These are phyloP conservation scores for Torrubiellomyces zombiae DNA, from an alignment of 2,329 filamentous ascomycete genomes.

Conservation along the genomic window DNA sequence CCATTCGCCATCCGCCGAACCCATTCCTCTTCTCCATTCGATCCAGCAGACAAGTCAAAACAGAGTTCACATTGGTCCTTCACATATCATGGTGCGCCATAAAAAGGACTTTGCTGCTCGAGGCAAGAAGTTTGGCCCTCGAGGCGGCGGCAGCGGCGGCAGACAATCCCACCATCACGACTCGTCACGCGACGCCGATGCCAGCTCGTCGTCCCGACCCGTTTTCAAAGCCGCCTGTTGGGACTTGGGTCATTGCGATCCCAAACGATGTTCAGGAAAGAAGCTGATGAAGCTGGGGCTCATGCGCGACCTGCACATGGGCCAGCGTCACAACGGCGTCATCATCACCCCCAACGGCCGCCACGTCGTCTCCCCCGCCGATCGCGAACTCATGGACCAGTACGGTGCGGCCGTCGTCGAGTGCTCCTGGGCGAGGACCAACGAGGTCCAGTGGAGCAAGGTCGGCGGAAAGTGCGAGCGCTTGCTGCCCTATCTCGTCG, in stretches of 20 bases:
- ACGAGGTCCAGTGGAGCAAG: slow-evolving; percentile 77
- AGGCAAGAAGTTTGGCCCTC: slow-evolving; percentile 52
- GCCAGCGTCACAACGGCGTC: slow-evolving; percentile 81
- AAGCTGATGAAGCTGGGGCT: slow-evolving; percentile 79
- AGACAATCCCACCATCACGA: slow-evolving; percentile 30
- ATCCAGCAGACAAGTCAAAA: background rate
- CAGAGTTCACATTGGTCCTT: too few species aligned
- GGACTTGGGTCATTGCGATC: slow-evolving; percentile 95
- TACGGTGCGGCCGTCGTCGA: slow-evolving; percentile 92
- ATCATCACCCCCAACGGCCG: slow-evolving; percentile 94
- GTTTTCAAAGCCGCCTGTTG: slow-evolving; percentile 88
- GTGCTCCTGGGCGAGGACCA: slow-evolving; percentile 86
- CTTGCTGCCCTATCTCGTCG: slow-evolving; percentile 83
- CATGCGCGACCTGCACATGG: slow-evolving; percentile 84
- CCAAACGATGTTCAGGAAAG: slow-evolving; percentile 92
- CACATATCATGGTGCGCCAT: slow-evolving; percentile 93
- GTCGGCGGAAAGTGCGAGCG: slow-evolving; percentile 91
- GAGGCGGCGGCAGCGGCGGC: slow-evolving; percentile 30
- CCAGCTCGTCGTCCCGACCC: slow-evolving; percentile 20
- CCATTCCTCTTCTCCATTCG: slow-evolving; percentile 1
- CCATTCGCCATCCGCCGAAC: background rate
- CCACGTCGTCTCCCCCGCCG: slow-evolving; percentile 65
- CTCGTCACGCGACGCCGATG: slow-evolving; percentile 14
- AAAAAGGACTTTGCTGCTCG: slow-evolving; percentile 72
- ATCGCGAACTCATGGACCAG: slow-evolving; percentile 65